These are phyloP conservation scores for Sporothrix luriei DNA, from an alignment of 2,329 filamentous ascomycete genomes.

Conservation along the genomic window DNA sequence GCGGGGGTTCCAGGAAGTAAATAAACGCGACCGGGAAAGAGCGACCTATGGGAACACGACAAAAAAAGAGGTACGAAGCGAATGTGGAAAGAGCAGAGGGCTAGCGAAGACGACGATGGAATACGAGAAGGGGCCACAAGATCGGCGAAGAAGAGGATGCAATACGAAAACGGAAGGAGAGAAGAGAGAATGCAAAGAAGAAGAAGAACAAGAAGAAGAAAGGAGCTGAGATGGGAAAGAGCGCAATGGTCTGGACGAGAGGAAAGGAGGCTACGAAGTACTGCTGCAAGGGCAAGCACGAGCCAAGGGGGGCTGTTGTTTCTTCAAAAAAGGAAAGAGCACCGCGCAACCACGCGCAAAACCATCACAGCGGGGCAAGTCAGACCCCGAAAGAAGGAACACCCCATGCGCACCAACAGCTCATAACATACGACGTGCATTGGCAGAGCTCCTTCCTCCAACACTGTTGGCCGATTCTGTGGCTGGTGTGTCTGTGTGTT, in stretches of 20 bases:
- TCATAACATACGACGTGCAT: background rate
- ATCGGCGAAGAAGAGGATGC: background rate
- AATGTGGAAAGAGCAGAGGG: conserved; percentile 12
- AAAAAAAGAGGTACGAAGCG: background rate
- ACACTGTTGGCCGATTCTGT: background rate
- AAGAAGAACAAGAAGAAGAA: conserved; percentile 20
- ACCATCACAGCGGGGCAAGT: conserved; percentile 17
- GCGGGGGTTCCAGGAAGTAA: conserved; percentile 5
- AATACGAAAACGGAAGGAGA: conserved; percentile 1
- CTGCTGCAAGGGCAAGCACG: conserved; percentile 18
- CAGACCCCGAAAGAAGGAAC: background rate
- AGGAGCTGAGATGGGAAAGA: background rate
- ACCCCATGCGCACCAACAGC: background rate
- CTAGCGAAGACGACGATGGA: background rate
- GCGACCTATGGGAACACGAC: background rate
- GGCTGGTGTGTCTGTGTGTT: background rate
- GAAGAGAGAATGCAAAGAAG: background rate
- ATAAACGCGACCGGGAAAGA: background rate
- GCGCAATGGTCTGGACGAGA: background rate
- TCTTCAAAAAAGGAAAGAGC: background rate
- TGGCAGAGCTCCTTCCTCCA: background rate
- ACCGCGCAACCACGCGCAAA: conserved; percentile 13
- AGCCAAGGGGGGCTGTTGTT: background rate
- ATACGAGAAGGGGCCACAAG: background rate
- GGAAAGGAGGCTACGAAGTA: conserved; percentile 15